Base-by-base conservation (phyloP, 345 rosid species). In the Citrus mangshanensis region DNA sequence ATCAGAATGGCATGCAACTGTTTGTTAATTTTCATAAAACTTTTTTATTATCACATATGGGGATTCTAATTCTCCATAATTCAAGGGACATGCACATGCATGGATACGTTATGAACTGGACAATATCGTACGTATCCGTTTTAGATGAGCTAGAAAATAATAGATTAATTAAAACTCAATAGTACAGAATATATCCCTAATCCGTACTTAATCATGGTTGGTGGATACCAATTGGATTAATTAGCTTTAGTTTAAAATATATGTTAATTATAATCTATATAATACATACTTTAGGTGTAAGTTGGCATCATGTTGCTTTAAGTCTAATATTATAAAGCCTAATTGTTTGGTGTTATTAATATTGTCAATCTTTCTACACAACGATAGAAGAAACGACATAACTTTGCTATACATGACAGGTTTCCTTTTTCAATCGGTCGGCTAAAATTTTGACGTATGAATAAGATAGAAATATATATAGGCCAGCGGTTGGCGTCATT, bases 121-220 rank as follows among this genome's bases (percentile, higher is more conserved):
- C 24, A 1, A 32, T 12, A 46, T 22, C 34, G 16, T 30, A 75
- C 28, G 40, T 63, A 46, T 19, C 68, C 5, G 25, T 18, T 24
- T 24, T 13, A 9, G 24, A 28, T 49, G 38, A 49, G 62, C 78
- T 7, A 75, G 10, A 19, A 13, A 25, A 4, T 9, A 74, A 30
- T 73, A 22, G 38, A 24, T 73, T 59, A 73, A 37, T 9, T 12
- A 58, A 73, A 13, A 3, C 6, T 58, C 5, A 25, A 18, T 16
- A 62, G 67, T 55, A 64, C 76, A 81, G 28, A 65, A 76, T 71
- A 70, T n/a, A 25, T 62, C 76, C 40, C 13, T 54, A 72, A 34
- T 42, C 77, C 82, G 80, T 76, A 79, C 85, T 82, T 68, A 80
- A 75, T 67, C 66, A 65, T 1, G 76, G 75, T 72, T 59, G 85